These are phyloP conservation scores for Gynandropsis gynandra DNA, from an alignment of 345 rosid species.

Conservation along the genomic window DNA sequence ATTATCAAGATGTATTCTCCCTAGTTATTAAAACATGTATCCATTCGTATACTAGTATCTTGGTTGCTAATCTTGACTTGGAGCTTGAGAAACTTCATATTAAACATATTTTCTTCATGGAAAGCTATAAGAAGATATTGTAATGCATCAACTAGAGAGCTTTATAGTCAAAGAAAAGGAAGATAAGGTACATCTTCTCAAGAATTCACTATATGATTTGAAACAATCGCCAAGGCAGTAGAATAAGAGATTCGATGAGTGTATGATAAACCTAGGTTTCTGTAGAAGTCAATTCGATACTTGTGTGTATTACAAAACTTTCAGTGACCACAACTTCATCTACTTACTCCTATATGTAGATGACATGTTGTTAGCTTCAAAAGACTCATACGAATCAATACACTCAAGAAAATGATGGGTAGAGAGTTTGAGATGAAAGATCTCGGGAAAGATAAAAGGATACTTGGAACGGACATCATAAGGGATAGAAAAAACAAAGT, in stretches of 20 bases:
- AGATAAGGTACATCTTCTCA: neutral
- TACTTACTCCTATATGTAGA: neutral
- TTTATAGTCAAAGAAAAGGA: neutral
- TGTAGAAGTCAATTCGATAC: neutral
- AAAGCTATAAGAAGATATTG: neutral
- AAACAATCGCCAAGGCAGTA: neutral
- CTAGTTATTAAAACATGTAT: neutral
- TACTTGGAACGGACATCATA: no score
- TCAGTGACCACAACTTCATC: neutral
- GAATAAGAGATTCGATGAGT: neutral
- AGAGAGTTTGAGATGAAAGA: no score
- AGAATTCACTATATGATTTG: neutral
- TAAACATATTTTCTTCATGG: neutral
- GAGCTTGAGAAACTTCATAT: neutral
- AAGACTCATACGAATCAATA: no score
- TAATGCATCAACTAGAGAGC: neutral
- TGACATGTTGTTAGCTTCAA: no score
- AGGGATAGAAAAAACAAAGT: no score
- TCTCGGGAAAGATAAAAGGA: no score
- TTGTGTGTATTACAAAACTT: neutral
- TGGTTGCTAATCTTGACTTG: neutral
- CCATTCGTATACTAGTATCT: neutral
- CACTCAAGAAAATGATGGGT: no score
- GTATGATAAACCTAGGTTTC: neutral
- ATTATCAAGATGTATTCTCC: neutral